Percentiles rank a stretch among this genome's conserved stretches.
Evolutionary conservation across 2,329 filamentous ascomycete species (phyloP).

Genomic region (Beauveria varroae): DNA sequence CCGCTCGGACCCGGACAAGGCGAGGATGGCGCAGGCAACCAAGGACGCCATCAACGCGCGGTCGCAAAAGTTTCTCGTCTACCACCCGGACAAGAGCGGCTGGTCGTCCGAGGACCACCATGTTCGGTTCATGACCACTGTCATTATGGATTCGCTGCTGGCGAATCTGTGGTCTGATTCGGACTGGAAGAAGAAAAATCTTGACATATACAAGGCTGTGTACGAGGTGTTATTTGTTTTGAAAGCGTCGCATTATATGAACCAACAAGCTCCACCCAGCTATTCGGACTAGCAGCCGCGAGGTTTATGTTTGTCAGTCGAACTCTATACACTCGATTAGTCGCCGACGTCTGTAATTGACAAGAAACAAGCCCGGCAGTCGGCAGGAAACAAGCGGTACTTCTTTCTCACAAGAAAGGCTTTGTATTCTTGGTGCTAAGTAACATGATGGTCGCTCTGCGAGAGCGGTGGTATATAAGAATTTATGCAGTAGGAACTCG

Average conservation of each 20-base stretch:
- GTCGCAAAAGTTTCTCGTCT: constrained; percentile 24
- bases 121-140: constrained; percentile 30
- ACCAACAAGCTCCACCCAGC: constrained; percentile 21
- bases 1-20: constrained; percentile 26
- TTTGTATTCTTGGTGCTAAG: background rate
- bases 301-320: background rate
- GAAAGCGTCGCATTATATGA: constrained; percentile 17
- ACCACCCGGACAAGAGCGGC: constrained; percentile 28
- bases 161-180: constrained; percentile 24
- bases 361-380: background rate
- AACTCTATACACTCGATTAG: background rate
- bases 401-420: background rate
- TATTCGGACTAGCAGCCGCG: constrained; percentile 14
- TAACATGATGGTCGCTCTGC: constrained; percentile 3
- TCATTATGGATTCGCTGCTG: constrained; percentile 28
- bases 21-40: constrained; percentile 21
- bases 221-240: constrained; percentile 31
- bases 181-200: constrained; percentile 24
- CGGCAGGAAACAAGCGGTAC: background rate
- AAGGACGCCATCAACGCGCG: constrained; percentile 23
- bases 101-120: constrained; percentile 31
- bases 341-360: background rate
- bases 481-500: background rate
- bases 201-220: constrained; percentile 26
- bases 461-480: constrained; percentile 7